Evolutionary conservation across 1,284 basidiomycete genomes (phyloP).

Genomic region (Ceratobasidium sp.): DNA sequence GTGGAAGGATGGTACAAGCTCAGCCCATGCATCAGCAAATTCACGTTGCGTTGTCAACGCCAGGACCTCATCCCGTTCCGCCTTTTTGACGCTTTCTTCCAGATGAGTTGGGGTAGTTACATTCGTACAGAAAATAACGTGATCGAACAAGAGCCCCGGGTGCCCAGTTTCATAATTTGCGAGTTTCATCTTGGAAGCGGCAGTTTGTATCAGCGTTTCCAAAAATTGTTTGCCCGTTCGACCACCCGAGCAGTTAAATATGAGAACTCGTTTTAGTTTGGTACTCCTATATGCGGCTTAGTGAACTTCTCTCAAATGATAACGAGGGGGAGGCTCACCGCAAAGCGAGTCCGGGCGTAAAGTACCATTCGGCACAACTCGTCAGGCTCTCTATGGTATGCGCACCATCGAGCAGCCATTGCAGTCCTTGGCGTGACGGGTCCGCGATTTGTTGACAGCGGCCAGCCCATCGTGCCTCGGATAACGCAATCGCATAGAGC

Average conservation of each 20-base stretch:
- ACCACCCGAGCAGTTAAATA: conserved; percentile 97
- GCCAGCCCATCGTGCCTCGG: conserved; percentile 90
- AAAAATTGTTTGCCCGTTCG: conserved; percentile 82
- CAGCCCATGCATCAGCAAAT: conserved; percentile 75
- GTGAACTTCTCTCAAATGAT: not conserved
- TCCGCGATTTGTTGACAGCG: conserved; percentile 87
- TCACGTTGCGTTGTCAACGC: conserved; percentile 78
- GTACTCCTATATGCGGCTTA: conserved; percentile 40
- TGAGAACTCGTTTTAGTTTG: conserved; percentile 63
- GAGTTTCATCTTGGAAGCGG: conserved; percentile 42
- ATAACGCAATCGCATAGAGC: conserved; percentile 67
- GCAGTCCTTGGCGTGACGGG: conserved; percentile 57
- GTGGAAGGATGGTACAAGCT: conserved; percentile 67
- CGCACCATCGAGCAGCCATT: conserved; percentile 95
- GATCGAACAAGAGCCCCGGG: conserved; percentile 69
- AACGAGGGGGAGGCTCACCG: conserved; percentile 17
- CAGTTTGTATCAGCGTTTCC: conserved; percentile 60
- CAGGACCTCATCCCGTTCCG: conserved; percentile 67
- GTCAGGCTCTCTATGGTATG: conserved; percentile 92
- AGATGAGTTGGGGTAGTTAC: conserved; percentile 61
- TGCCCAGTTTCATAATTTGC: conserved; percentile 14
- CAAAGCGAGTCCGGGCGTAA: conserved; percentile 60
- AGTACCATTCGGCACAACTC: conserved; percentile 89
- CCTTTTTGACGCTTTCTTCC: conserved; percentile 68
- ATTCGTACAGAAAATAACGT: conserved; percentile 94